phyloP scores from a whole-genome alignment of 2,329 filamentous ascomycete species.

The Diaporthe citri region DNA sequence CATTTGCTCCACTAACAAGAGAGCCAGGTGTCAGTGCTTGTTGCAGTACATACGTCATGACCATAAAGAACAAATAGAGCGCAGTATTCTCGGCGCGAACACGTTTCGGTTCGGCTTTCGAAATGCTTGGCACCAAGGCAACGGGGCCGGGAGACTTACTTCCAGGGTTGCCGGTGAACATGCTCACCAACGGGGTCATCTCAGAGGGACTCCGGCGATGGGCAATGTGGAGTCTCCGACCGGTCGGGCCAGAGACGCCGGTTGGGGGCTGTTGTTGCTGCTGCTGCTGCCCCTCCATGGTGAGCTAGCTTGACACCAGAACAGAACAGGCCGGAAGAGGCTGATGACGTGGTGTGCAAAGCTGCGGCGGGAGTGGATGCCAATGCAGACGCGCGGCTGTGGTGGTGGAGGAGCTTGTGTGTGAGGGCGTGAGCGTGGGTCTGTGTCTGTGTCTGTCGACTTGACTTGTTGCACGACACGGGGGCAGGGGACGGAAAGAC shows the following conservation, averaged over 20 bases:
- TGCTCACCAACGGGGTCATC: constrained; percentile 97
- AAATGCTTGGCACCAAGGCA: not conserved
- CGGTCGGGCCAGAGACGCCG: constrained; percentile 79
- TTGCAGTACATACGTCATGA: not conserved
- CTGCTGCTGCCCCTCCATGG: constrained; percentile 71
- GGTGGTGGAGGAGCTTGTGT: constrained; percentile 12
- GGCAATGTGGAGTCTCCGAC: constrained; percentile 95
- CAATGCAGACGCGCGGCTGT: constrained; percentile 37
- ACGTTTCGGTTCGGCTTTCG: constrained; percentile 5
- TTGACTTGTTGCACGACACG: constrained; percentile 29
- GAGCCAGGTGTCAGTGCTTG: constrained; percentile 35
- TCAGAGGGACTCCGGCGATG: constrained; percentile 97
- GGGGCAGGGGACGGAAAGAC: constrained; percentile 35
- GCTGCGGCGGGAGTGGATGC: constrained; percentile 57
- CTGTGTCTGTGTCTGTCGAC: constrained; percentile 11
- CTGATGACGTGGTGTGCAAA: constrained; percentile 53
- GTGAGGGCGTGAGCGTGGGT: not conserved
- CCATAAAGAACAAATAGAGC: not conserved
- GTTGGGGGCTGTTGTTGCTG: constrained; percentile 60
- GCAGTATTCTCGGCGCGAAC: not conserved
- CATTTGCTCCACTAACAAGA: constrained; percentile 87
- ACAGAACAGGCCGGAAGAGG: constrained; percentile 18
- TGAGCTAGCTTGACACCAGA: constrained; percentile 52
- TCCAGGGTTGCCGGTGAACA: constrained; percentile 73
- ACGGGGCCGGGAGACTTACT: constrained; percentile 64